These are phyloP conservation scores for Yarrowia keelungensis DNA, from an alignment of 805 yeast genomes.

Conservation along the genomic window DNA sequence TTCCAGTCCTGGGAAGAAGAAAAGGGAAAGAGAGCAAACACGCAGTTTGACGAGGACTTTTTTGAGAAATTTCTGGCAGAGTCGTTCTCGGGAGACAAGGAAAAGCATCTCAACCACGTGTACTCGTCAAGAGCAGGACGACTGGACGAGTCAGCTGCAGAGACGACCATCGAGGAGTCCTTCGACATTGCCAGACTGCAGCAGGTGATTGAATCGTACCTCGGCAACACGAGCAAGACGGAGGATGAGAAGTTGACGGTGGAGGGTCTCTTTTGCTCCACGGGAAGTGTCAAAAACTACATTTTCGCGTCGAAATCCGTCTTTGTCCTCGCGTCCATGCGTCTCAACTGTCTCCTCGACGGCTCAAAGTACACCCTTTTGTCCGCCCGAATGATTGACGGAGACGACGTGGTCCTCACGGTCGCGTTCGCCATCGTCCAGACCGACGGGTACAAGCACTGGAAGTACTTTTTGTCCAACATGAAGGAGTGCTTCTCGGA, in stretches of 20 bases:
- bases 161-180: slow-evolving; percentile 25
- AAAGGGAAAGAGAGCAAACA: slow-evolving; percentile 25
- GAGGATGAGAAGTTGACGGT: slow-evolving; percentile 29
- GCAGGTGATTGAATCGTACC: slow-evolving; percentile 24
- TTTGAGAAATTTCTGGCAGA: slow-evolving; percentile 29
- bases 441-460: slow-evolving; percentile 36
- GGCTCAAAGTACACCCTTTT: slow-evolving; percentile 29
- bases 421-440: slow-evolving; percentile 29
- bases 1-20: slow-evolving; percentile 33
- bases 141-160: slow-evolving; percentile 1
- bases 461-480: slow-evolving; percentile 30
- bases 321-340: slow-evolving; percentile 29
- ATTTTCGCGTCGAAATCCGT: slow-evolving; percentile 28
- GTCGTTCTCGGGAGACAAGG: slow-evolving; percentile 26
- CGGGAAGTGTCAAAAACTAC: slow-evolving; percentile 29
- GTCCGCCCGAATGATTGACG: slow-evolving; percentile 28
- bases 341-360: slow-evolving; percentile 20
- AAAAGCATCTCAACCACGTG: slow-evolving; percentile 29
- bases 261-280: slow-evolving; percentile 26
- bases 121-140: slow-evolving; percentile 12
- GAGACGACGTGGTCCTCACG: slow-evolving; percentile 27
- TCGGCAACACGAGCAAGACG: slow-evolving; percentile 18
- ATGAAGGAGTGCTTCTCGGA: slow-evolving; percentile 35
- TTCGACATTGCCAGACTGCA: slow-evolving; percentile 17
- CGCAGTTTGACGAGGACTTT: slow-evolving; percentile 36